Conservation (phyloP, 768 basidiomycete genomes). For the Hysterangium stoloniferum region DNA sequence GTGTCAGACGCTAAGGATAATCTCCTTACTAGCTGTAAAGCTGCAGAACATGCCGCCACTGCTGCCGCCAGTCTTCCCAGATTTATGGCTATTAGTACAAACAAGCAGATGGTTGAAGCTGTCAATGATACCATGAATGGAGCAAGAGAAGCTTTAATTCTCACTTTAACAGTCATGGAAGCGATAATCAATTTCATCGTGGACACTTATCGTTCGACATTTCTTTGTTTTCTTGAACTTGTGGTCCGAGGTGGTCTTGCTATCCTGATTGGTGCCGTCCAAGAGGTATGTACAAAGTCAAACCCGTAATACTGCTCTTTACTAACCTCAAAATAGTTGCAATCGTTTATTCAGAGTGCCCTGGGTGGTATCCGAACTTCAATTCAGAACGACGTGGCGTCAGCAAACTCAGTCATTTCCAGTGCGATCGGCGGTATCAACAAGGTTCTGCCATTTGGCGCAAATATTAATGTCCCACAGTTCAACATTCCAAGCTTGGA, state of each 20-base stretch:
- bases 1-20: constrained; percentile 64
- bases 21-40: constrained; percentile 77
- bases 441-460: constrained; percentile 62
- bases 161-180: constrained; percentile 79
- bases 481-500: constrained; percentile 71
- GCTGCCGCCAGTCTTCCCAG: constrained; percentile 80
- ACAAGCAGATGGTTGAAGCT: constrained; percentile 67
- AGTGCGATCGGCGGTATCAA: constrained; percentile 62
- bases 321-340: constrained; percentile 37
- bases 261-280: constrained; percentile 73
- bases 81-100: constrained; percentile 80
- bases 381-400: constrained; percentile 62
- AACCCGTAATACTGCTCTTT: constrained; percentile 4
- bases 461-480: constrained; percentile 57
- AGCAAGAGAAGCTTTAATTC: constrained; percentile 62
- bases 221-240: constrained; percentile 90
- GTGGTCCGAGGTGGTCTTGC: constrained; percentile 75
- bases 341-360: constrained; percentile 48
- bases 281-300: constrained; percentile 50
- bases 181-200: constrained; percentile 86
- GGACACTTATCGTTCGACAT: constrained; percentile 85
- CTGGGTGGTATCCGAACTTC: constrained; percentile 53
- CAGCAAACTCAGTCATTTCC: constrained; percentile 63
- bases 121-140: constrained; percentile 74
- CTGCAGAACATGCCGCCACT: constrained; percentile 77